Evolutionary conservation across 2,329 filamentous ascomycete genomes (phyloP).

Genomic region (Volutella citrinella): DNA sequence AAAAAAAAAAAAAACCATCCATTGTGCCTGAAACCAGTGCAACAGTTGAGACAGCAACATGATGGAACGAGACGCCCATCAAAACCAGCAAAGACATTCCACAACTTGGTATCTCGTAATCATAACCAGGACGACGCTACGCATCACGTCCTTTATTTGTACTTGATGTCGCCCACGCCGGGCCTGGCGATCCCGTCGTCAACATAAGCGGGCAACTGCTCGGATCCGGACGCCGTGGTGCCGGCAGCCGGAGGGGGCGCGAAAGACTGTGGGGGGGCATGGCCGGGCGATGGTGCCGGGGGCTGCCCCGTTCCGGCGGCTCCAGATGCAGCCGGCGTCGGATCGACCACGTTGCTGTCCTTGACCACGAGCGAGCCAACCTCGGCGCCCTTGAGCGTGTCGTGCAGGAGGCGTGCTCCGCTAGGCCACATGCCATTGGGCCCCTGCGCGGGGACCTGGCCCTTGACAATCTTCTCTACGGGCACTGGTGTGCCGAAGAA

Average conservation of each 20-base stretch:
- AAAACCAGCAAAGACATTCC: no score
- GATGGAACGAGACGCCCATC: no score
- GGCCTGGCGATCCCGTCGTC: constrained; percentile 22
- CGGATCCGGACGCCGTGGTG: constrained; percentile 8
- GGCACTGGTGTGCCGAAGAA: constrained; percentile 70
- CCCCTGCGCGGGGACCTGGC: constrained; percentile 29
- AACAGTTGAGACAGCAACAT: no score
- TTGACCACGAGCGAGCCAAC: constrained; percentile 23
- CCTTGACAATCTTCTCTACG: constrained; percentile 46
- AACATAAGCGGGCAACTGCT: constrained; percentile 21
- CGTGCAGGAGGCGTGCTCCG: constrained; percentile 28
- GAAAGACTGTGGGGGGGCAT: no score
- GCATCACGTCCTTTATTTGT: constrained; percentile 15
- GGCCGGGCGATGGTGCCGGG: constrained; percentile 5
- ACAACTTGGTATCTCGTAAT: constrained; percentile 16
- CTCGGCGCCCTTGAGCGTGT: constrained; percentile 31
- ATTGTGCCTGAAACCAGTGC: no score
- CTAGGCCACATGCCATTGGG: constrained; percentile 29
- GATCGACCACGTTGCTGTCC: constrained; percentile 12
- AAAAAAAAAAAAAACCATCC: no score
- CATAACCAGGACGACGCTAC: no score
- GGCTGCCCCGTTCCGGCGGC: constrained; percentile 8
- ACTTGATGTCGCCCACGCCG: constrained; percentile 23
- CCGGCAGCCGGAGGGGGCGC: background rate
- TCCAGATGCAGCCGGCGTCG: constrained; percentile 10